These are phyloP conservation scores for Macrophomina tecta DNA, from an alignment of 2,329 filamentous ascomycete genomes.

Conservation along the genomic window DNA sequence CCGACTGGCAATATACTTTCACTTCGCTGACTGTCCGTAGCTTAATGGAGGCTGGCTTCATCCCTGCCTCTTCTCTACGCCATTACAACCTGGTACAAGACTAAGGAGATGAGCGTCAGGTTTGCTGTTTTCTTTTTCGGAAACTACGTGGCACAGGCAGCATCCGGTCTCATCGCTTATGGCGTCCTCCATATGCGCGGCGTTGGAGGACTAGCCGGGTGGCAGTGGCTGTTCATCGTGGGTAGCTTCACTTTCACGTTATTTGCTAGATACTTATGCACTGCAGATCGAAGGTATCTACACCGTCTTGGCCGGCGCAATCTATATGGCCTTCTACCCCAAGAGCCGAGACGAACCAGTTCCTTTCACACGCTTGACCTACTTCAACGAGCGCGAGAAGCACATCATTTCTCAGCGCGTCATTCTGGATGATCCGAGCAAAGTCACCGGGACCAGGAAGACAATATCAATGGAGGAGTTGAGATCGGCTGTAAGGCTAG, in stretches of 20 bases:
- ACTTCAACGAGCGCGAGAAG: slow-evolving; percentile 39
- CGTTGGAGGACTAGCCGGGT: slow-evolving; percentile 52
- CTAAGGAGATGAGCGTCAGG: slow-evolving; percentile 63
- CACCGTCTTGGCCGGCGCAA: slow-evolving; percentile 41
- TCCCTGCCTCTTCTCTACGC: slow-evolving; percentile 56
- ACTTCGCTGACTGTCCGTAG: background rate
- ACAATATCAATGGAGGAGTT: slow-evolving; percentile 39
- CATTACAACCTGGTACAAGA: slow-evolving; percentile 63
- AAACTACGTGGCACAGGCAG: slow-evolving; percentile 64
- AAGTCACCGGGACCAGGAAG: slow-evolving; percentile 38
- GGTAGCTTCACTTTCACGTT: slow-evolving; percentile 31
- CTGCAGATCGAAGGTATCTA: slow-evolving; percentile 38
- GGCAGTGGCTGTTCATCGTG: slow-evolving; percentile 51
- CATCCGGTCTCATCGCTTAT: slow-evolving; percentile 65
- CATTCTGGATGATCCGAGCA: slow-evolving; percentile 39
- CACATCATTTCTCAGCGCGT: slow-evolving; percentile 39
- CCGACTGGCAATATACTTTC: background rate
- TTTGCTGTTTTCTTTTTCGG: slow-evolving; percentile 67
- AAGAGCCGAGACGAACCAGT: slow-evolving; percentile 37
- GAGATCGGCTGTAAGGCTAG: slow-evolving; percentile 34
- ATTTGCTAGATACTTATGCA: slow-evolving; percentile 32
- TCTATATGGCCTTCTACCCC: slow-evolving; percentile 42
- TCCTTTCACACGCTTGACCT: slow-evolving; percentile 33
- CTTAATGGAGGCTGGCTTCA: slow-evolving; percentile 51
- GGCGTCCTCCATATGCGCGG: slow-evolving; percentile 67